Evolutionary conservation across 2,329 filamentous ascomycete species (phyloP).

Genomic region (Tolypocladium ovalisporum): DNA sequence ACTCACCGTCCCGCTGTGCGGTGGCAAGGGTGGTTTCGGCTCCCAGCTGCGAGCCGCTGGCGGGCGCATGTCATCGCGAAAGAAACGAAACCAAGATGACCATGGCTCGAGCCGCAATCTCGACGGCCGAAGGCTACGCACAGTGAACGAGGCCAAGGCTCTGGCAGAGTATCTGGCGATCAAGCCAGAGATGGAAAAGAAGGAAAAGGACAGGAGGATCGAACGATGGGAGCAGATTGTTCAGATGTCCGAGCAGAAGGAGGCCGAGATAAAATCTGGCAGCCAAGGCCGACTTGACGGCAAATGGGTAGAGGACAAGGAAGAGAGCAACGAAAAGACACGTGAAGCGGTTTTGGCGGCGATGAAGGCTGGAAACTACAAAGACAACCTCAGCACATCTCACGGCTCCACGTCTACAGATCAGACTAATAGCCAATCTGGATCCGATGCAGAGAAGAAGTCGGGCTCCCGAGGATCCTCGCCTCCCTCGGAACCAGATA

Average conservation of each 20-base stretch:
- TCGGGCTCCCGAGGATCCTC: conserved; percentile 37
- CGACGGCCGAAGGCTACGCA: conserved; percentile 79
- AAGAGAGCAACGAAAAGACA: conserved; percentile 77
- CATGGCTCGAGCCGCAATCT: conserved; percentile 89
- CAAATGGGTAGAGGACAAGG: conserved; percentile 91
- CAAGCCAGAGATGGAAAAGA: conserved; percentile 94
- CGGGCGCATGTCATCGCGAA: conserved; percentile 93
- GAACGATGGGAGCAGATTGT: conserved; percentile 84
- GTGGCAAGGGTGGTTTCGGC: conserved; percentile 96
- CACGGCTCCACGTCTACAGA: conserved; percentile 32
- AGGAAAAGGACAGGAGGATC: conserved; percentile 77
- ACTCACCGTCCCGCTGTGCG: conserved; percentile 66
- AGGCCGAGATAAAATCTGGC: conserved; percentile 72
- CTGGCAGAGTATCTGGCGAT: conserved; percentile 90
- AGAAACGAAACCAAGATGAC: conserved; percentile 75
- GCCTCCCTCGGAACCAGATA: conserved; percentile 29
- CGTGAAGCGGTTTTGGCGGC: conserved; percentile 62
- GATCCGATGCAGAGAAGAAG: conserved; percentile 25
- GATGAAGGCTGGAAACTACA: conserved; percentile 53
- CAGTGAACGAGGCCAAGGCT: conserved; percentile 89
- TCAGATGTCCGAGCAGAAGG: conserved; percentile 68
- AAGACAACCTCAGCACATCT: conserved; percentile 47
- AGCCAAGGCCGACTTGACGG: conserved; percentile 65
- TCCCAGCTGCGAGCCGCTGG: conserved; percentile 94
- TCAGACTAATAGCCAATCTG: conserved; percentile 13